A percentile compares a stretch with the other conserved stretches of the same genome.
Conservation (phyloP, 2,329 filamentous ascomycete species). For the Neonectria coccinea region DNA sequence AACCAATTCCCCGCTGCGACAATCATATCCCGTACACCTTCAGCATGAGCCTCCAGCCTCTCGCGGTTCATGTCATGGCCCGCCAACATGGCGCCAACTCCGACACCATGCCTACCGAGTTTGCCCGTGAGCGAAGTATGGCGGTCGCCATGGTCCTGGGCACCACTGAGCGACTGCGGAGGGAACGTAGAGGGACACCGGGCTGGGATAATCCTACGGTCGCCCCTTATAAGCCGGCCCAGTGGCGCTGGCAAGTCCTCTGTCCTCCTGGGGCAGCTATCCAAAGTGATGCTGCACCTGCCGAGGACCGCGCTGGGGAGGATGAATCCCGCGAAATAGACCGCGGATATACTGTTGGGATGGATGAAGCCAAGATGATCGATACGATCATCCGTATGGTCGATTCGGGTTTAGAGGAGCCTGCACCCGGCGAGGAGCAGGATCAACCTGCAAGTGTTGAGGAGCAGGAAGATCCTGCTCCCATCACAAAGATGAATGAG, state of each 20-base stretch:
- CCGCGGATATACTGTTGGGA: neutral
- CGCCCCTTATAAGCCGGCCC: neutral
- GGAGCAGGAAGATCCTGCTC: too few relatives aligned
- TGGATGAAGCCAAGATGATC: neutral
- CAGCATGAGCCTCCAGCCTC: neutral
- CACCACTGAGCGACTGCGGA: neutral
- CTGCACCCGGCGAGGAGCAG: too few relatives aligned
- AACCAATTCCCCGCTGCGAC: neutral
- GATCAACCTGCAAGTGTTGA: too few relatives aligned
- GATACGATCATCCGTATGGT: neutral
- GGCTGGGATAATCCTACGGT: neutral
- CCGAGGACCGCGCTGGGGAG: neutral
- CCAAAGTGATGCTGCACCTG: neutral
- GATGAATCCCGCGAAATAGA: neutral
- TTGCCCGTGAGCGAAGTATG: neutral
- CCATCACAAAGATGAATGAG: too few relatives aligned
- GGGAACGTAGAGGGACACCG: neutral
- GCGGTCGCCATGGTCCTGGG: neutral
- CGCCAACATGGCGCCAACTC: neutral
- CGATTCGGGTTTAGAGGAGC: neutral
- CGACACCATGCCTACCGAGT: neutral
- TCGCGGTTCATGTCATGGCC: neutral
- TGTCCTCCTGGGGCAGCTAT: neutral
- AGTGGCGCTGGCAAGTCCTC: neutral
- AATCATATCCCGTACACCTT: neutral